phyloP scores from a whole-genome alignment of 352 stramenopile genomes.

The Elongisporangium undulatum region DNA sequence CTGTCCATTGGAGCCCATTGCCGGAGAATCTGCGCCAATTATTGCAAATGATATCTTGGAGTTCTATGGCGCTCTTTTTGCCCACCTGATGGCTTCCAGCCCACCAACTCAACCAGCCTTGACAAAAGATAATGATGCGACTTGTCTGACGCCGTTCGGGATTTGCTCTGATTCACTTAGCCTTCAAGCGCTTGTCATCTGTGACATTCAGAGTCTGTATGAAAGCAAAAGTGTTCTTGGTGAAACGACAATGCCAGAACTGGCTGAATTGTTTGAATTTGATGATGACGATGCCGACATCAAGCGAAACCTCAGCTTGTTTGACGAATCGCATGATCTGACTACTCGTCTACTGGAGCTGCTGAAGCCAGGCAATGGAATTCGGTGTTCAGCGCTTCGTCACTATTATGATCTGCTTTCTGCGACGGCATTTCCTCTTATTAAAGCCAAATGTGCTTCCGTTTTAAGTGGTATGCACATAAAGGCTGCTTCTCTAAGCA shows the following conservation, averaged over 20 bases:
- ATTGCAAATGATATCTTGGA: conserved; percentile 77
- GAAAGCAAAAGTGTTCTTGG: conserved; percentile 70
- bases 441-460: conserved; percentile 72
- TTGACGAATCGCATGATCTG: conserved; percentile 32
- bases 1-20: conserved; percentile 36
- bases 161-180: conserved; percentile 49
- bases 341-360: conserved; percentile 44
- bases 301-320: conserved; percentile 25
- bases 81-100: conserved; percentile 23
- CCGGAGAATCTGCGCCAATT: conserved; percentile 48
- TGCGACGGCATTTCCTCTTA: conserved; percentile 34
- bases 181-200: conserved; percentile 66
- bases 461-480: conserved; percentile 60
- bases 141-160: conserved; percentile 23
- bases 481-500: conserved; percentile 31
- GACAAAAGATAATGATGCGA: not conserved
- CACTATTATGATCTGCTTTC: conserved; percentile 63
- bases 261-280: conserved; percentile 74
- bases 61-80: conserved; percentile 65
- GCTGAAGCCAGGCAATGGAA: conserved; percentile 36
- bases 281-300: conserved; percentile 66
- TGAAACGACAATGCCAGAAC: conserved; percentile 55
- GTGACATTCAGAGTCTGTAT: conserved; percentile 76
- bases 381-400: conserved; percentile 34
- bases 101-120: not conserved